Percentiles rank a stretch among this genome's conserved stretches.
These are phyloP conservation scores for Phaeodactylum tricornutum DNA, from an alignment of 108 stramenopile species.

Conservation along the genomic window DNA sequence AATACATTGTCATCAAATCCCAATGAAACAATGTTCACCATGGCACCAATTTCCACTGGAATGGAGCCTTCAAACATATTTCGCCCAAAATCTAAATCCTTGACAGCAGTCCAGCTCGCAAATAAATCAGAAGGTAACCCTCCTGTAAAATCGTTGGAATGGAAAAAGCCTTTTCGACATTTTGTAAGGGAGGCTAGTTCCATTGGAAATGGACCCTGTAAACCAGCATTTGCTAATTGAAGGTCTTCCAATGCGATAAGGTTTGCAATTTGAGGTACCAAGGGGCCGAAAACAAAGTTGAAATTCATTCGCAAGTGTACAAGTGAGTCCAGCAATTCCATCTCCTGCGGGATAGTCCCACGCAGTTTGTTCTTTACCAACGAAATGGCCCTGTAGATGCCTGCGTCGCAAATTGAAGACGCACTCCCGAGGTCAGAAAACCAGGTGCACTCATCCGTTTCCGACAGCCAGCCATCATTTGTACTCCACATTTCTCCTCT, in stretches of 20 bases:
- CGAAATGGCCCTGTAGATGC: too few relatives aligned
- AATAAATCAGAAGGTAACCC: not conserved
- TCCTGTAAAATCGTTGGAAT: not conserved
- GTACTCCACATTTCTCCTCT: constrained; percentile 25
- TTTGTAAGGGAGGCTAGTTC: not conserved
- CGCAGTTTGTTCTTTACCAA: not conserved
- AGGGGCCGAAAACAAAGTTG: too few relatives aligned
- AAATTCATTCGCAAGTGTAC: too few relatives aligned
- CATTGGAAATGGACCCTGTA: not conserved
- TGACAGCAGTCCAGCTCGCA: too few relatives aligned
- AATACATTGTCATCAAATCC: not conserved
- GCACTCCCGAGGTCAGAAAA: too few relatives aligned
- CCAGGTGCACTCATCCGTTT: constrained; percentile 24
- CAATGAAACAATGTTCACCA: not conserved
- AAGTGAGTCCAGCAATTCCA: too few relatives aligned
- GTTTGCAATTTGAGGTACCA: too few relatives aligned
- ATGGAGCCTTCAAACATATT: too few relatives aligned
- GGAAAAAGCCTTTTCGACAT: not conserved
- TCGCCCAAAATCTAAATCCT: too few relatives aligned
- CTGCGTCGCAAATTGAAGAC: too few relatives aligned
- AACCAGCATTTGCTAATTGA: too few relatives aligned
- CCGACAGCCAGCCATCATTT: constrained; percentile 18
- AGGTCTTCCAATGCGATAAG: too few relatives aligned
- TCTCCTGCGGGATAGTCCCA: constrained; percentile 1
- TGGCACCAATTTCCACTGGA: not conserved